These are phyloP conservation scores for Podospora bellae-mahoneyi DNA, from an alignment of 495 filamentous ascomycete species.

Conservation along the genomic window DNA sequence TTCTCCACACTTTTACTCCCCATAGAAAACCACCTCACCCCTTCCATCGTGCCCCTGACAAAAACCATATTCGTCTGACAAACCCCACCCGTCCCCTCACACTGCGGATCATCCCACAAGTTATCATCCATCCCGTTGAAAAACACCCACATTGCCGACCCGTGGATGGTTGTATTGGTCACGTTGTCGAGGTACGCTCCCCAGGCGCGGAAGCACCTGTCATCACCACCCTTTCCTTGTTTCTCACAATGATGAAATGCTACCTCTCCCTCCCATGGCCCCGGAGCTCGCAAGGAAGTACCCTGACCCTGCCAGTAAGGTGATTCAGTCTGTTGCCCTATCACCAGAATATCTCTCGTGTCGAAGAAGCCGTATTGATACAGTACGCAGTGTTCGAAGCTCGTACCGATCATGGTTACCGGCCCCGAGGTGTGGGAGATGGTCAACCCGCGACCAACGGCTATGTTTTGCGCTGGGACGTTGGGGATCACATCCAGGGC, in stretches of 20 bases:
- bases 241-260: constrained; percentile 23
- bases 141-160: constrained; percentile 51
- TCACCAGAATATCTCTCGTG: constrained; percentile 62
- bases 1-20: constrained; percentile 44
- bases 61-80: constrained; percentile 47
- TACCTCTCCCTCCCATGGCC: constrained; percentile 19
- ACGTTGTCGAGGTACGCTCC: constrained; percentile 37
- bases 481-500: constrained; percentile 39
- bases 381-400: constrained; percentile 66
- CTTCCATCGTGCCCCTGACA: constrained; percentile 27
- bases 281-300: constrained; percentile 51
- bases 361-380: constrained; percentile 69
- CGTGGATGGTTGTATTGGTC: constrained; percentile 45
- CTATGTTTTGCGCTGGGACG: constrained; percentile 40
- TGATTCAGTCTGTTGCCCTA: constrained; percentile 66
- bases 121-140: constrained; percentile 41
- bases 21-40: constrained; percentile 43
- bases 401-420: constrained; percentile 60
- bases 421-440: constrained; percentile 46
- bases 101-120: constrained; percentile 22
- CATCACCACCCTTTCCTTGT: constrained; percentile 17
- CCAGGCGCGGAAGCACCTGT: constrained; percentile 43
- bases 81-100: constrained; percentile 22
- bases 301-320: constrained; percentile 64
- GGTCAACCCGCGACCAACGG: constrained; percentile 46